phyloP scores from a whole-genome alignment of 169 alveolate genomes.

The Babesia bovis region DNA sequence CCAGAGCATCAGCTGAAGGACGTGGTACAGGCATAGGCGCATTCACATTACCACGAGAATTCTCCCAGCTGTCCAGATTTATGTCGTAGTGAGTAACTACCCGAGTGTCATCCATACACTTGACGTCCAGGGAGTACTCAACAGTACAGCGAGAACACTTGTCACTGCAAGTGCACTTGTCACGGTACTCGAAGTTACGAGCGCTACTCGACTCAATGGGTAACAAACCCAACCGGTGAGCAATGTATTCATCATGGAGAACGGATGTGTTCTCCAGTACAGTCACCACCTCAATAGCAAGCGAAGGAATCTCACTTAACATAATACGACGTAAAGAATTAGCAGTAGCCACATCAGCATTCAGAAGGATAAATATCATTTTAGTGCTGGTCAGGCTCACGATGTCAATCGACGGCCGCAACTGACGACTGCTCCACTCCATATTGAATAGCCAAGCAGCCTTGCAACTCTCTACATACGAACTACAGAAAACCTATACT shows the following conservation, averaged over 20 bases:
- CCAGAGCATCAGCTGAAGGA: constrained; percentile 6
- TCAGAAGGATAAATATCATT: constrained; percentile 83
- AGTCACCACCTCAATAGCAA: constrained; percentile 94
- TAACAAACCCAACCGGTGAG: constrained; percentile 93
- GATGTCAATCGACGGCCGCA: constrained; percentile 77
- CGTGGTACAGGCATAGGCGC: constrained; percentile 71
- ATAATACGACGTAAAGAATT: constrained; percentile 93
- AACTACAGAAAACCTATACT: too few relatives aligned
- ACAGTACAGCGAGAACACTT: constrained; percentile 90
- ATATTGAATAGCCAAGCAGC: constrained; percentile 39
- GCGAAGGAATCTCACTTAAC: constrained; percentile 93
- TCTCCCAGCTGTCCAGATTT: constrained; percentile 70
- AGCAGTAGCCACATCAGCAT: constrained; percentile 91
- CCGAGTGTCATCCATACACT: constrained; percentile 85
- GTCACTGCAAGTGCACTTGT: constrained; percentile 89
- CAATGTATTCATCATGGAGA: constrained; percentile 94
- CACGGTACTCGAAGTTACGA: constrained; percentile 86
- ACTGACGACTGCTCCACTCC: constrained; percentile 75
- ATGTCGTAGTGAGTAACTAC: constrained; percentile 85
- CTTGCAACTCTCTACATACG: too few relatives aligned
- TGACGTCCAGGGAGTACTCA: constrained; percentile 85
- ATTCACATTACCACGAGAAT: constrained; percentile 41
- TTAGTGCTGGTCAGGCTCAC: constrained; percentile 70
- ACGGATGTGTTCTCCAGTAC: constrained; percentile 91
- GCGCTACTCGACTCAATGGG: constrained; percentile 89